Evolutionary conservation across 179 eudicot genomes (phyloP), one percentile per base, ranked within the genome.

Genomic region (Beta lomatogona): DNA sequence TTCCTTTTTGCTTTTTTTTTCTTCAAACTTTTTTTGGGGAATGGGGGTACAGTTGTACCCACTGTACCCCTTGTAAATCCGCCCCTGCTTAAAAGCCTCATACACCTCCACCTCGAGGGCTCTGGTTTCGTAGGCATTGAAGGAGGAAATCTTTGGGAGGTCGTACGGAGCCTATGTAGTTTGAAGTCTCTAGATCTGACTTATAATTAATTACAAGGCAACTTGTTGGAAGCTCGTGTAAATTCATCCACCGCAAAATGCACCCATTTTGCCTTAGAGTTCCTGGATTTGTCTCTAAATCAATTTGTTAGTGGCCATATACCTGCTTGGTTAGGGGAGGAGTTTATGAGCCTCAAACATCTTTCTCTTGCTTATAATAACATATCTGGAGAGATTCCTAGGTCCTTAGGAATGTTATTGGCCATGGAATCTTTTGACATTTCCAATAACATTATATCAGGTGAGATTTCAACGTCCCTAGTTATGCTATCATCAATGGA

Each of bases 401-500:
- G 21, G 9, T 50, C 82, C 22, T 19, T 80, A 28, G 61, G 82
- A 13, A 13, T 55, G 66, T 59, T 79, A n/a, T 70, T 59, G 8
- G 59, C 10, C 54, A 59, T 80, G 16, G 19, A 36, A 18, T 1
- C 0, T 4, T 19, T 80, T 71, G 53, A 72, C 69, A 59, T 72
- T 22, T 48, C 50, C 21, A 5, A 25, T 25, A 25, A 25, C 28
- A 25, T 25, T 25, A 25, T 25, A 25, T 25, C 28, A 25, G 28
- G 28, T 25, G 28, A 25, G 28, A 25, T 25, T 25, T 1, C 28
- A 25, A 25, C 28, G 28, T 25, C 28, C 28, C 28, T 25, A 25
- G 28, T 25, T 25, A 25, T 25, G 28, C 1, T 25, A 25, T 25
- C 28, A 25, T 25, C 28, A 25, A 25, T 25, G 28, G 28, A 25